Conservation (phyloP, 2,329 filamentous ascomycete genomes). For the Huntiella decipiens region DNA sequence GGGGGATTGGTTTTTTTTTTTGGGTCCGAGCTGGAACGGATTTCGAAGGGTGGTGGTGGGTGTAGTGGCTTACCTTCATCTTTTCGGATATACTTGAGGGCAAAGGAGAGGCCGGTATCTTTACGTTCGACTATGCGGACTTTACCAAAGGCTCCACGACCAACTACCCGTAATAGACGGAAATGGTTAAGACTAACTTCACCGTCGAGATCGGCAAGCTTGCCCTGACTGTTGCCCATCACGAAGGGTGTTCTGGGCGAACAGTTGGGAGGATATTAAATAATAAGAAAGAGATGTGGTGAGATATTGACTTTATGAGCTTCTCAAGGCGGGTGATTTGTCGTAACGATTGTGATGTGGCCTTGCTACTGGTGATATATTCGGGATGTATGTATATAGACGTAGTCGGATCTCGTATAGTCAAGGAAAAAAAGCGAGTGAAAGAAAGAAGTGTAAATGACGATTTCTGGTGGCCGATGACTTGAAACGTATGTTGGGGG, state of each 20-base stretch:
- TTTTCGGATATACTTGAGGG: constrained; percentile 94
- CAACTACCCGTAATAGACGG: constrained; percentile 81
- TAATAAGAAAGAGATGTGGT: neutral
- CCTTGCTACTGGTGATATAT: neutral
- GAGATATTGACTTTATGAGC: too few species aligned
- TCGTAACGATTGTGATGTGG: neutral
- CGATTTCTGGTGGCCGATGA: too few species aligned
- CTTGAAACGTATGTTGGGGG: too few species aligned
- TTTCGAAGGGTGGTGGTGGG: neutral
- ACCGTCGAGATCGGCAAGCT: constrained; percentile 79
- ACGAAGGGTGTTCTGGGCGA: neutral
- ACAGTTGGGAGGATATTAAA: neutral
- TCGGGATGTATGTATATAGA: neutral
- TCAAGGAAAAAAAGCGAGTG: neutral
- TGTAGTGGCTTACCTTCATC: constrained; percentile 58
- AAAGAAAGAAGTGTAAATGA: too few species aligned
- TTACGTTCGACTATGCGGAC: constrained; percentile 97
- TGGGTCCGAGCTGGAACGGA: too few species aligned
- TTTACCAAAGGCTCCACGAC: constrained; percentile 95
- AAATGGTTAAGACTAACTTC: constrained; percentile 99
- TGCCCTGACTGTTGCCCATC: constrained; percentile 87
- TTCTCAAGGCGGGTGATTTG: too few species aligned
- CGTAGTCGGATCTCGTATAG: neutral
- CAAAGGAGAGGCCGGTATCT: constrained; percentile 83
- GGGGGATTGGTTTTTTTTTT: neutral